Base-by-base conservation (phyloP, 306 rosid species). In the Hippophae tibetana region DNA sequence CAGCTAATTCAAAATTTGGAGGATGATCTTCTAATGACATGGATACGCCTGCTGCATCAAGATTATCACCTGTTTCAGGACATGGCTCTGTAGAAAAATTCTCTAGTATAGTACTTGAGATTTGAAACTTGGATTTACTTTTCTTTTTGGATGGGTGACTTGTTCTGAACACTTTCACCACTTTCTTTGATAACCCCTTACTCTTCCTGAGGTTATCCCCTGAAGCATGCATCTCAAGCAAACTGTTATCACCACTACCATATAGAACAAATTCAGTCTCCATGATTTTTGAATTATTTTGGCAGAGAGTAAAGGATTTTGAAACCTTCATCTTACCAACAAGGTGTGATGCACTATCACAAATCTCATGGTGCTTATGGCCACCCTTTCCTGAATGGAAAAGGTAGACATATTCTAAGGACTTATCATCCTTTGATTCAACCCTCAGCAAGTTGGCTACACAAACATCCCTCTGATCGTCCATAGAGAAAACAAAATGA, bases 271-370 rank as follows among this genome's bases (percentile, higher is more conserved):
- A 88, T 77, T 84, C 78, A 3, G 90, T 89, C 76, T 86, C 95
- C 72, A 68, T 69, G 62, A 80, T 63, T 67, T 70, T 75, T 47
- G 86, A 68, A 61, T 67, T 82, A 73, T 77, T 79, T 8, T 70
- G 70, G 61, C 94, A 76, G 62, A 84, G 81, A 7, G 89, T 72
- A 69, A 83, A 76, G 60, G 81, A 81, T 13, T 83, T 76, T 2
- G 87, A 80, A 54, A 86, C 99, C 62, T 74, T 74, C 99, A 93
- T 89, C 82, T 81, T 93, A 46, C 90, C 99, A 42, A 81, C 86
- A 12, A 84, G 79, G 14, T 64, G 78, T 43, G 79, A 81, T 62
- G 68, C 75, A 11, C 60, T 52, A 14, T 74, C 69, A 9, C 62
- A 58, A 74, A 66, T 62, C 42, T 72, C 71, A 4, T 31, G 69